Base-by-base conservation (phyloP, 169 alveolate genomes). In the Plasmodium coatneyi region DNA sequence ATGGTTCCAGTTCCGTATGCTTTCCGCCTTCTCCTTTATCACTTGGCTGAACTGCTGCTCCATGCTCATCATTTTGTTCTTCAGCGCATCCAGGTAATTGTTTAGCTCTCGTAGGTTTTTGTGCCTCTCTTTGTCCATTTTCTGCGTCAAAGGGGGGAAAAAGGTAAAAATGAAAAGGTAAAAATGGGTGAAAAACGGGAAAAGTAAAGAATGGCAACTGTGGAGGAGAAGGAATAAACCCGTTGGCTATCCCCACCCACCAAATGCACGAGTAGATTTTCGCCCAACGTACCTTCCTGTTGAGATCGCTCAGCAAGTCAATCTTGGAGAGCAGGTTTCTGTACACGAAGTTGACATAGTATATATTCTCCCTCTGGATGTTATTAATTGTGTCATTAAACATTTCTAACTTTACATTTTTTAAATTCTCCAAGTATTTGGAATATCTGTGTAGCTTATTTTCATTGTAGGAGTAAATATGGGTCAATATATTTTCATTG, bases 331-430 rank as follows among this genome's bases (percentile, higher is more conserved):
- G 84, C 2, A 86, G 39, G 25, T 86, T 86, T 36, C 74, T 86
- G 43, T 86, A 86, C 28, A 86, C 79, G 36, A 86, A 86, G 19
- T 86, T 52, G 19, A 78, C 76, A 39, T 86, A 86, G 46, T 74
- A 86, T 41, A 74, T 86, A 74, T 86, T 86, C 19, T 86, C 93
- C 60, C 79, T 72, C 39, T 86, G 93, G 22, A 86, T 70, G 16
- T 86, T 86, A 30, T 74, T 74, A 52, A 86, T 52, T 2, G 84
- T 86, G 36, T 86, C 78, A 52, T 86, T 76, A 86, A 86, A 86
- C 80, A 86, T 70, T 32, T 86, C 22, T 4, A 86, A n/a, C 12
- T 86, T 86, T 14, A 19, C 80, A 52, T 34, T 41, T 28, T 86
- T 86, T 46, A 86, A 19, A 22, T 74, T 76, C n/a, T 86, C 79